Percentiles rank a stretch among this genome's conserved stretches.
phyloP scores from a whole-genome alignment of 768 basidiomycete genomes.

The Multifurca ochricompacta region DNA sequence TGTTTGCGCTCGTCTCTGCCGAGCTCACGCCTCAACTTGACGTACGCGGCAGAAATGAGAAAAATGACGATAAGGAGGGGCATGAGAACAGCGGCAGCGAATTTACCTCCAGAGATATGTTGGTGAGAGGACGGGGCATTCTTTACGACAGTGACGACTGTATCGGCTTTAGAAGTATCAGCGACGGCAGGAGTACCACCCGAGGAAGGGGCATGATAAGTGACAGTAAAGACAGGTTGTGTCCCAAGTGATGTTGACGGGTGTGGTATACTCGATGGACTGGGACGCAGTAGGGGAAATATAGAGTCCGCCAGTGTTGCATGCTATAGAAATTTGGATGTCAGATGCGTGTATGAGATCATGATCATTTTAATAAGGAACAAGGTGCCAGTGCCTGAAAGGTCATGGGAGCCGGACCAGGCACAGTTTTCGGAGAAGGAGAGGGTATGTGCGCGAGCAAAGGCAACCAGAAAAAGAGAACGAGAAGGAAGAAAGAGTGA shows the following conservation, averaged over 20 bases:
- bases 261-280: constrained; percentile 37
- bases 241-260: constrained; percentile 60
- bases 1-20: constrained; percentile 45
- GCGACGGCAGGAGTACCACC: constrained; percentile 39
- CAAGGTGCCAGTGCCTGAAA: too few species aligned
- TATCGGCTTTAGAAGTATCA: constrained; percentile 34
- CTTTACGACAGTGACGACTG: constrained; percentile 34
- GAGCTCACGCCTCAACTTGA: constrained; percentile 46
- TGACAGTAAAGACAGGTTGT: constrained; percentile 61
- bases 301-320: constrained; percentile 56
- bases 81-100: constrained; percentile 58
- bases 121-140: constrained; percentile 27
- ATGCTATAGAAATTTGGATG: constrained; percentile 32
- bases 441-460: too few species aligned
- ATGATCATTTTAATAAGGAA: too few species aligned
- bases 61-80: constrained; percentile 49
- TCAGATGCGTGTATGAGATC: background rate
- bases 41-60: constrained; percentile 38
- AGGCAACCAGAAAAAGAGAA: background rate
- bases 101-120: constrained; percentile 41
- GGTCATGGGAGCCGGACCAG: background rate
- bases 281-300: constrained; percentile 42
- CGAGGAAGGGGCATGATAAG: constrained; percentile 39
- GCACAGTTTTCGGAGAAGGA: background rate
- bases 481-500: background rate